phyloP scores from a whole-genome alignment of 345 rosid genomes.

The Arabis hirsuta region DNA sequence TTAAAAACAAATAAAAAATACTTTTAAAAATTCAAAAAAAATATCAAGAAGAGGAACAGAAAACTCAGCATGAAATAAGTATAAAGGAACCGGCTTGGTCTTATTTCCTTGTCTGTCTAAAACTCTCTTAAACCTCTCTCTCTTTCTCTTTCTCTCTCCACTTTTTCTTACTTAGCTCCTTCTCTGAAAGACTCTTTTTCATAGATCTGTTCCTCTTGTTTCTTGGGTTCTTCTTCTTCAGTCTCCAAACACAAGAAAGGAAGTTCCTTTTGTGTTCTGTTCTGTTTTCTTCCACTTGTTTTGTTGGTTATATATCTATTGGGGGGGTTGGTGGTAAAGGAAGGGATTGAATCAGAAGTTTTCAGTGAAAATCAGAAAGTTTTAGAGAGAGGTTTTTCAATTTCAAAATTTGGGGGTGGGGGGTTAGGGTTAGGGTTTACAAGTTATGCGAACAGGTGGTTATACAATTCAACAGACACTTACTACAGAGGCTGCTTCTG shows the following conservation, averaged over 20 bases:
- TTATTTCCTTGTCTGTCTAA: slow-evolving; percentile 44
- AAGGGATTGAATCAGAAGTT: slow-evolving; percentile 14
- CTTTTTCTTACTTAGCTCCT: slow-evolving; percentile 24
- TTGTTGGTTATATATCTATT: slow-evolving; percentile 18
- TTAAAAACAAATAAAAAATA: neutral
- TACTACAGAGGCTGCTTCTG: slow-evolving; percentile 96
- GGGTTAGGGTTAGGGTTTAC: slow-evolving; percentile 68
- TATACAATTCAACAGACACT: slow-evolving; percentile 97
- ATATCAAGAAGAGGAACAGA: slow-evolving; percentile 39
- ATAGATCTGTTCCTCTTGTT: slow-evolving; percentile 14
- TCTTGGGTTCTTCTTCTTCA: slow-evolving; percentile 29
- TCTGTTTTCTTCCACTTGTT: slow-evolving; percentile 26
- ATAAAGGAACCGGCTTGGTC: slow-evolving; percentile 46
- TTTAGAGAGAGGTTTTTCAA: slow-evolving; percentile 21
- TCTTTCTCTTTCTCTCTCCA: slow-evolving; percentile 12
- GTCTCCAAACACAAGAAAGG: slow-evolving; percentile 45
- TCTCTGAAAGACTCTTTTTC: neutral
- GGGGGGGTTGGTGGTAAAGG: slow-evolving; percentile 38
- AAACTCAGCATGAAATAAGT: slow-evolving; percentile 45
- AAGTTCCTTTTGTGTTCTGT: slow-evolving; percentile 14
- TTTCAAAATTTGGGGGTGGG: slow-evolving; percentile 43
- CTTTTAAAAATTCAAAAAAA: slow-evolving; percentile 20
- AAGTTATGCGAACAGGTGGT: slow-evolving; percentile 97
- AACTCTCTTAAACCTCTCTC: slow-evolving; percentile 43
- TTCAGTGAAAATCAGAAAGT: slow-evolving; percentile 25